Conservation (phyloP, 306 rosid genomes). For the Citrullus amarus region DNA sequence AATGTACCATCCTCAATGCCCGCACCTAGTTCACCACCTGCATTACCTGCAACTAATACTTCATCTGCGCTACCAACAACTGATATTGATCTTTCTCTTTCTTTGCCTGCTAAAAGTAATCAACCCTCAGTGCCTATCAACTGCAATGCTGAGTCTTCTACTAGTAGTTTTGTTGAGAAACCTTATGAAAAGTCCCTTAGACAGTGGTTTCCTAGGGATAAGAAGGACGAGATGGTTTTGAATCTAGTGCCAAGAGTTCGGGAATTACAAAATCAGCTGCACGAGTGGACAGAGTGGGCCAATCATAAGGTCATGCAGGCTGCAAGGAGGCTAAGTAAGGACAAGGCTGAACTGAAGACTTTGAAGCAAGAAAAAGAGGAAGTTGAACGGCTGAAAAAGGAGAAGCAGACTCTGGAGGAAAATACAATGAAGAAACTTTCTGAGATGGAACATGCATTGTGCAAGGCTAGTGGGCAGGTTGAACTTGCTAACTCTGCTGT, state of each 20-base stretch:
- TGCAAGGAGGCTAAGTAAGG: slow-evolving; percentile 78
- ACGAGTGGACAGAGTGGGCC: slow-evolving; percentile 96
- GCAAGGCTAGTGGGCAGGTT: slow-evolving; percentile 78
- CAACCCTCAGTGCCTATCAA: slow-evolving; percentile 25
- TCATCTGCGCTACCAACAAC: slow-evolving; percentile 31
- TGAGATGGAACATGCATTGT: slow-evolving; percentile 81
- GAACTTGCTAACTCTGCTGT: slow-evolving; percentile 74
- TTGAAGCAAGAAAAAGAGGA: slow-evolving; percentile 86
- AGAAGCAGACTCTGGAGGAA: slow-evolving; percentile 67
- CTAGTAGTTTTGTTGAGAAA: slow-evolving; percentile 31
- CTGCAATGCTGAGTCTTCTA: slow-evolving; percentile 26
- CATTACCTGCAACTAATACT: slow-evolving; percentile 10
- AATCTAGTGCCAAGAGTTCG: slow-evolving; percentile 52
- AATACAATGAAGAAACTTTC: slow-evolving; percentile 77
- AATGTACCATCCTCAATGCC: slow-evolving; percentile 11
- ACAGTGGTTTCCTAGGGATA: slow-evolving; percentile 58
- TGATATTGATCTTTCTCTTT: slow-evolving; percentile 74
- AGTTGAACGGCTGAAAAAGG: slow-evolving; percentile 70
- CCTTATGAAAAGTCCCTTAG: slow-evolving; percentile 47
- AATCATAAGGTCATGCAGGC: slow-evolving; percentile 97
- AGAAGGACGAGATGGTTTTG: slow-evolving; percentile 70
- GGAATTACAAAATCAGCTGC: slow-evolving; percentile 70
- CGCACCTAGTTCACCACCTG: background rate
- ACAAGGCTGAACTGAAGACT: slow-evolving; percentile 66
- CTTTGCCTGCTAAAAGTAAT: slow-evolving; percentile 37